Evolutionary conservation across 2,329 filamentous ascomycete species (phyloP).

Genomic region (Cercospora sp.): DNA sequence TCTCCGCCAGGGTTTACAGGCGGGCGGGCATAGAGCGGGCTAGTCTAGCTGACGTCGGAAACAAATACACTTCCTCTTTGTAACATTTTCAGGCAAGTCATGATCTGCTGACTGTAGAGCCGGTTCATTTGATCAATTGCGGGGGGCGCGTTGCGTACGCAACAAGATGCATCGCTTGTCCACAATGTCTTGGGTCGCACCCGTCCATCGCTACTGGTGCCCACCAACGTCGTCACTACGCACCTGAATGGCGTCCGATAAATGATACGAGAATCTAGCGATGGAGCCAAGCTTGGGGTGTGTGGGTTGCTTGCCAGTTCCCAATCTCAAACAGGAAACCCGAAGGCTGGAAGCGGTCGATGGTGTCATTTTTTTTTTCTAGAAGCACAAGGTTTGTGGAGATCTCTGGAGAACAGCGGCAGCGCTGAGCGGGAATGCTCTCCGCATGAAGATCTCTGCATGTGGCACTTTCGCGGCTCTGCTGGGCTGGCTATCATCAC

Average conservation of each 20-base stretch:
- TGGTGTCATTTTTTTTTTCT: conserved; percentile 4
- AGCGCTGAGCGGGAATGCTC: neutral
- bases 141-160: neutral
- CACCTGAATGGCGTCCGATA: conserved; percentile 5
- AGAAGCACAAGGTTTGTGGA: neutral
- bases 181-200: neutral
- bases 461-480: neutral
- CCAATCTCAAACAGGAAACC: conserved; percentile 13
- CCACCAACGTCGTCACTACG: neutral
- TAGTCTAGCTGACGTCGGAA: neutral
- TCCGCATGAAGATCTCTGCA: neutral
- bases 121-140: neutral
- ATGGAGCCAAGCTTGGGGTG: neutral
- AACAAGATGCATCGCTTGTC: neutral
- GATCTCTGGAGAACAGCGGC: neutral
- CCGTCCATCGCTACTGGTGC: neutral
- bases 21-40: neutral
- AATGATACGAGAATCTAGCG: conserved; percentile 16
- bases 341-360: conserved; percentile 3
- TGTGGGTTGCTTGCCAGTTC: neutral
- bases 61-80: neutral
- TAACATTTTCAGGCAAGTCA: neutral
- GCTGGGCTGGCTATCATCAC: neutral
- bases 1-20: neutral
- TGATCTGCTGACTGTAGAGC: neutral